Evolutionary conservation across 1,284 basidiomycete genomes (phyloP), one percentile per base, ranked within the genome.

Genomic region (Cutaneotrichosporon cyanovorans): DNA sequence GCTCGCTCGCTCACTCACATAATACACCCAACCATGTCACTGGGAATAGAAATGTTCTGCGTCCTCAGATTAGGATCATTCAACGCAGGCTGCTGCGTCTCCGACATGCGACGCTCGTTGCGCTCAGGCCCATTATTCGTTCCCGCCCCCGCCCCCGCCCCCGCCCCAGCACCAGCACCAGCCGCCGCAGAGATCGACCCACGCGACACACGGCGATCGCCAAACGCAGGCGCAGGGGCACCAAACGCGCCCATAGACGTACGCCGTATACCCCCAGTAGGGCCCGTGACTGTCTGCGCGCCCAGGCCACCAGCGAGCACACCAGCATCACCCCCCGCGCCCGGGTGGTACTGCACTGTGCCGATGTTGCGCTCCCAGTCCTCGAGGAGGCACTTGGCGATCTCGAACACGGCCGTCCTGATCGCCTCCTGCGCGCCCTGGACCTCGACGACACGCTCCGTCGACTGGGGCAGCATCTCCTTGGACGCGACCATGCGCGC

Each of bases 21-120:
- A 73, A 93, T 93, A 69, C 89, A 93, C 50, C 91, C 91, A 58
- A 97, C 93, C 93, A 98, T 98, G 75, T 96, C 91, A 57, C 85
- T 86, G 42, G 93, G 93, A 63, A 98, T 98, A 58, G 92, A 93
- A 62, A 98, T 98, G 74, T 95, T 96, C 75, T 98, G 93, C 12
- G 93, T 97, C 58, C 92, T 87, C 55, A 96, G 78, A 73, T 92
- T 92, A 46, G 75, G 73, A 57, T 76, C 75, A 40, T 69, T 64
- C 34, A 62, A 51, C 78, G 79, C 20, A 68, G 80, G 54, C 72
- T 71, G 78, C 18, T 80, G 58, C 48, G 74, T 70, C 45, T 80
- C 76, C 53, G 69, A 65, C 44, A 40, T 51, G 59, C 49, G 68
- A 57, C 61, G 53, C 56, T 62, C 62, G 25, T 28, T 28, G 25